A percentile compares a stretch with the other conserved stretches of the same genome.
phyloP scores from a whole-genome alignment of 768 basidiomycete species.

The Termitomyces sp. region DNA sequence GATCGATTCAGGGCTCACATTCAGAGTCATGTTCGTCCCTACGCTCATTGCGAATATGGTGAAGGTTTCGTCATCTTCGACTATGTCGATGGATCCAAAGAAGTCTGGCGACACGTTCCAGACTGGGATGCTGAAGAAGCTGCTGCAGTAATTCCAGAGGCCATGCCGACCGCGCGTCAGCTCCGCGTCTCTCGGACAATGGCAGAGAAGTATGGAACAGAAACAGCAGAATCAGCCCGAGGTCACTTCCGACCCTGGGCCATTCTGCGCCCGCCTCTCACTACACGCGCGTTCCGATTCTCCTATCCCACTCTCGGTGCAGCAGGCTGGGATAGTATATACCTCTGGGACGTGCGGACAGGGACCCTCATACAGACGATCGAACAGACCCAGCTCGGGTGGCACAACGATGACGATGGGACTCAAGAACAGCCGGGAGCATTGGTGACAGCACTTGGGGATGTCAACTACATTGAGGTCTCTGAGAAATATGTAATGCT shows the following conservation, averaged over 20 bases:
- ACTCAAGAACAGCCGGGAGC: not conserved
- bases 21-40: constrained; percentile 49
- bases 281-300: constrained; percentile 58
- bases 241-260: constrained; percentile 69
- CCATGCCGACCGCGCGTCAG: constrained; percentile 33
- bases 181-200: constrained; percentile 9
- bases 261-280: constrained; percentile 44
- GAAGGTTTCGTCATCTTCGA: constrained; percentile 74
- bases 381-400: constrained; percentile 31
- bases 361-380: constrained; percentile 50
- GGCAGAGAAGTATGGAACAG: not conserved
- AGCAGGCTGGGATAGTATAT: constrained; percentile 42
- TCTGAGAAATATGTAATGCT: constrained; percentile 57
- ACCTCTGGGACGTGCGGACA: constrained; percentile 61
- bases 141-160: constrained; percentile 20
- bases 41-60: constrained; percentile 74
- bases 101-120: constrained; percentile 64
- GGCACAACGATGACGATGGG: not conserved
- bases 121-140: constrained; percentile 24
- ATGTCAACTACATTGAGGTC: constrained; percentile 67
- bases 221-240: constrained; percentile 14
- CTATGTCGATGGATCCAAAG: constrained; percentile 52
- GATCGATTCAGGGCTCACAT: constrained; percentile 8
- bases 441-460: constrained; percentile 24
- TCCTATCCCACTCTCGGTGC: constrained; percentile 66